These are phyloP conservation scores for Aspergillus sp. DNA, from an alignment of 2,329 filamentous ascomycete species.

Conservation along the genomic window DNA sequence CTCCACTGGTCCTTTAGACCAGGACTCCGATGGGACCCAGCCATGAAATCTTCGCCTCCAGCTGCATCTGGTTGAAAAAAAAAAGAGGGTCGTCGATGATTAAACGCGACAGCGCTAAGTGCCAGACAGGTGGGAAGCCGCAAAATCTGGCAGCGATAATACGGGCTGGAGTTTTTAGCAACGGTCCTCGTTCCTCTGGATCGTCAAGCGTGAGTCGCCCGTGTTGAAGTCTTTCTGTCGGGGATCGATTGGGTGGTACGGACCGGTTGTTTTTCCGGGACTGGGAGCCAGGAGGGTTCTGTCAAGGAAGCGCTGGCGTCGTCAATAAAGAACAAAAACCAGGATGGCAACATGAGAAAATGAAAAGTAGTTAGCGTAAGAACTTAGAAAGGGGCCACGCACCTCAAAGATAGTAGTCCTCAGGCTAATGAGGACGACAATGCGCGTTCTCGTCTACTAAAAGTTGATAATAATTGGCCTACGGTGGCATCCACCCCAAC, in stretches of 20 bases:
- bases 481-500: slow-evolving; percentile 3
- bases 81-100: slow-evolving; percentile 1
- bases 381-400: slow-evolving; percentile 13
- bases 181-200: slow-evolving; percentile 19
- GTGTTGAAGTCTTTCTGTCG: slow-evolving; percentile 31
- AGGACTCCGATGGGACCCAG: slow-evolving; percentile 51
- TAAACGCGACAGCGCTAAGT: slow-evolving; percentile 9
- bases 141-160: slow-evolving; percentile 10
- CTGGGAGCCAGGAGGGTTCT: slow-evolving; percentile 2
- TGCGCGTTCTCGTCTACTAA: slow-evolving; percentile 4
- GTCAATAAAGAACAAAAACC: slow-evolving; percentile 15
- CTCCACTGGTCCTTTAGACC: slow-evolving; percentile 53
- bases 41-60: slow-evolving; percentile 45
- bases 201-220: slow-evolving; percentile 24
- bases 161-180: slow-evolving; percentile 19
- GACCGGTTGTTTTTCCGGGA: slow-evolving; percentile 35
- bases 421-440: background rate
- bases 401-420: slow-evolving; percentile 13
- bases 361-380: background rate
- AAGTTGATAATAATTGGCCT: background rate
- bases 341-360: background rate
- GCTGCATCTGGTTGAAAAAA: slow-evolving; percentile 40
- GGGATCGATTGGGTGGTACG: slow-evolving; percentile 25
- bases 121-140: slow-evolving; percentile 16
- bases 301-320: slow-evolving; percentile 9